Base-by-base conservation (phyloP, 176 grass and related monocot genomes). In the Aegilops umbellulata region DNA sequence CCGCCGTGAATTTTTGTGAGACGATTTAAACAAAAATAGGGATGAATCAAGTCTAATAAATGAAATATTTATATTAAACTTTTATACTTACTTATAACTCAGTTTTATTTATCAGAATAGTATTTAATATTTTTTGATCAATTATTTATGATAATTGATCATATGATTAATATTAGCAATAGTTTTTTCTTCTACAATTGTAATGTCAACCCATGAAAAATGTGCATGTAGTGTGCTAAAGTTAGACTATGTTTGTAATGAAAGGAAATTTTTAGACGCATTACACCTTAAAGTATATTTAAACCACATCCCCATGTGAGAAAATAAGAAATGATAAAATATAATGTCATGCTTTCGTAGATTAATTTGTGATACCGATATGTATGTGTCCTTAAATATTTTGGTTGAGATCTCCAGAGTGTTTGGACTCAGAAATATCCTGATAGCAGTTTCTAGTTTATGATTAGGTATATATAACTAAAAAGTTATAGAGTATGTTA, bases 41-140 rank as follows among this genome's bases (percentile, higher is more conserved):
- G 0, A 3, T 3, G 20, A n/a, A 4, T 3, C 0, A 24, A 23
- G 0, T 61, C 1, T 24, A 61, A 23, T 4, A 61, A 61, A 23
- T 23, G 11, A 61, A 61, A 24, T 24, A 61, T 61, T 61, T 61
- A 12, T 61, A 61, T n/a, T 61, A 4, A 61, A 23, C 8, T 61
- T 61, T 0, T 11, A 24, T 61, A 61, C 3, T 58, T 58, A 20
- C 6, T 61, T 61, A 24, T 24, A 19, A 10, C 3, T 61, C 8
- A 3, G 1, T 61, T 61, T 61, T 11, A 61, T 61, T 10, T 24
- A 61, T 0, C 22, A 23, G 0, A 23, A 24, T 61, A n/a, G 0
- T 4, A 61, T 1, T 61, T 3, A 60, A 3, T n/a, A 58, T 24
- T 24, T 10, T n/a, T 61, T 61, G 3, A 61, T 61, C 23, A 22